A percentile compares a stretch with the other conserved stretches of the same genome.
Evolutionary conservation across 306 rosid species (phyloP).

Genomic region (Castanopsis chinensis): DNA sequence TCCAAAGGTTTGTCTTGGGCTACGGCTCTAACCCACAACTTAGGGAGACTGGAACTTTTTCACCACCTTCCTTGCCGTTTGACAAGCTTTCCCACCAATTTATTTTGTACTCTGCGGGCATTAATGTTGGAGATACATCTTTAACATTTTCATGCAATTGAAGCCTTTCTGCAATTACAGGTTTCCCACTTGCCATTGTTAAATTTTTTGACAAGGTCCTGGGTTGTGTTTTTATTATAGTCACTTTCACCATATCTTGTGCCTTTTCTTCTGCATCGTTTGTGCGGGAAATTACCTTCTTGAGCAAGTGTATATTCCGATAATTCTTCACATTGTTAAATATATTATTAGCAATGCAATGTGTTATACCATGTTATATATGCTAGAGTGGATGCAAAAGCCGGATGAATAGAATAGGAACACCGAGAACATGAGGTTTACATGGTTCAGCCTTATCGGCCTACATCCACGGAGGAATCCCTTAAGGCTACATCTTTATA

Average conservation of each 20-base stretch:
- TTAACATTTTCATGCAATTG: neutral
- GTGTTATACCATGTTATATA: no score
- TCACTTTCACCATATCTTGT: neutral
- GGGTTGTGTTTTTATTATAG: conserved; percentile 19
- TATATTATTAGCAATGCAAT: no score
- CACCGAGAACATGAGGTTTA: no score
- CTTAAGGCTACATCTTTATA: no score
- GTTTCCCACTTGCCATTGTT: neutral
- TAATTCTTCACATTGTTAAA: no score
- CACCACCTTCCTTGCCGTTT: neutral
- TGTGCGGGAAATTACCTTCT: neutral
- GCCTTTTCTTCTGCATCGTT: neutral
- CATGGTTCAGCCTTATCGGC: no score
- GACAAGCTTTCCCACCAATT: conserved; percentile 5
- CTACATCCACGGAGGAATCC: no score
- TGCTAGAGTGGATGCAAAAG: no score
- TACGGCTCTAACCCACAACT: neutral
- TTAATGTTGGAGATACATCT: neutral
- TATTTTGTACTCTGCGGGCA: neutral
- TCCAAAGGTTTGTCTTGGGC: no score
- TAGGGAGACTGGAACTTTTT: no score
- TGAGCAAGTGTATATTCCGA: conserved; percentile 17
- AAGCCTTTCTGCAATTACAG: neutral
- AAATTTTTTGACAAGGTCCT: conserved; percentile 11
- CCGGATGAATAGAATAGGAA: no score